Evolutionary conservation across 176 grass and related monocot species (phyloP).

Genomic region (Hyparrhenia diplandra): DNA sequence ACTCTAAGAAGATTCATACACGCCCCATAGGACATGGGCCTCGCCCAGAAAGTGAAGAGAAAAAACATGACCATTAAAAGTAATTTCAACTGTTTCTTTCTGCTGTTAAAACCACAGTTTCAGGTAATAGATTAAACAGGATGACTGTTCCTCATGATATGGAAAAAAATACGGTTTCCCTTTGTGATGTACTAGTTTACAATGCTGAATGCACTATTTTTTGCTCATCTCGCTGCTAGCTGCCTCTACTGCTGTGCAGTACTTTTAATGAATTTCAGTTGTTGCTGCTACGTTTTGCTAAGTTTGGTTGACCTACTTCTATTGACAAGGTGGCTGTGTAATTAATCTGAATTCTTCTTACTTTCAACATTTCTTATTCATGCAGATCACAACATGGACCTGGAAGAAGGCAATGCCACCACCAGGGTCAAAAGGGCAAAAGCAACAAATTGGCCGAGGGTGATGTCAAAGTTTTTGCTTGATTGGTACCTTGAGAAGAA

Average conservation of each 20-base stretch:
- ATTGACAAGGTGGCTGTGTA: background rate
- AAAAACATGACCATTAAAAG: background rate
- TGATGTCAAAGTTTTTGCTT: conserved; percentile 56
- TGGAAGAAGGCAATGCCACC: conserved; percentile 16
- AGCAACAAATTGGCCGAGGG: conserved; percentile 51
- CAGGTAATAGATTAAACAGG: background rate
- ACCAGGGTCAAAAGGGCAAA: conserved; percentile 41
- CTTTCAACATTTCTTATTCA: background rate
- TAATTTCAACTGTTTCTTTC: background rate
- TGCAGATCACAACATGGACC: conserved; percentile 46
- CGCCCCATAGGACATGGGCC: no score
- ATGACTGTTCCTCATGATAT: background rate
- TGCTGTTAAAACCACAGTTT: background rate
- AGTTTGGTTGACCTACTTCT: conserved; percentile 9
- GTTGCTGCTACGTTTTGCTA: background rate
- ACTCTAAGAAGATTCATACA: no score
- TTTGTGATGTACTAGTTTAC: conserved; percentile 9
- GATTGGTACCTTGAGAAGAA: conserved; percentile 57
- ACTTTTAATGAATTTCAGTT: conserved; percentile 1
- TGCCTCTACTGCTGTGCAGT: conserved; percentile 1
- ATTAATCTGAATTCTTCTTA: conserved; percentile 13
- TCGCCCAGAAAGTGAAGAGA: no score
- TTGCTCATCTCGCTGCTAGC: background rate
- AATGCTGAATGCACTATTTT: conserved; percentile 2
- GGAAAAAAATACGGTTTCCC: background rate